phyloP scores from a whole-genome alignment of 2,329 filamentous ascomycete species.

The Calonectria pseudoreteaudii region DNA sequence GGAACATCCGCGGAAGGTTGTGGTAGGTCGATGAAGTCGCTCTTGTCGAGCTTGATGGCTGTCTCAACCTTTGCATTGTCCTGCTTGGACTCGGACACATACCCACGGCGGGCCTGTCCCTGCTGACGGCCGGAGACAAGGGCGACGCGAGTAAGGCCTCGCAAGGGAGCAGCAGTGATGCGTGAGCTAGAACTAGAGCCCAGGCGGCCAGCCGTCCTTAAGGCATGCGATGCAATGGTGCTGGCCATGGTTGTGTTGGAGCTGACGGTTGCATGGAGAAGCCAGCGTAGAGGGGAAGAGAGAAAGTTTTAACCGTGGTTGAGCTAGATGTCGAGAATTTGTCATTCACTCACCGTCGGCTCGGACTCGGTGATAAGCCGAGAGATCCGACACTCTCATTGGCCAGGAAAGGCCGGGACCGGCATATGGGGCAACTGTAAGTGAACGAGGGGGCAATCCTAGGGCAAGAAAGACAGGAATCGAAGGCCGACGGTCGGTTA shows the following conservation, averaged over 20 bases:
- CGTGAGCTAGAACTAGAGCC: constrained; percentile 57
- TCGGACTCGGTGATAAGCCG: constrained; percentile 53
- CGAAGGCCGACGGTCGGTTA: not conserved
- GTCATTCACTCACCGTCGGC: constrained; percentile 48
- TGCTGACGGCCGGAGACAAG: constrained; percentile 40
- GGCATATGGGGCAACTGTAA: constrained; percentile 26
- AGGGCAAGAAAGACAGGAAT: not conserved
- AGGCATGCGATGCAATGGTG: constrained; percentile 73
- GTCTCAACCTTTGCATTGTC: constrained; percentile 87
- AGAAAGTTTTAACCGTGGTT: constrained; percentile 39
- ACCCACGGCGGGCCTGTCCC: constrained; percentile 65
- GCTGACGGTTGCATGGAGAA: constrained; percentile 39
- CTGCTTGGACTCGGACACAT: constrained; percentile 86
- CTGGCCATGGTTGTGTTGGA: constrained; percentile 65
- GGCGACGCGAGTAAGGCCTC: constrained; percentile 45
- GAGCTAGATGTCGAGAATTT: constrained; percentile 47
- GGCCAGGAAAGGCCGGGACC: constrained; percentile 39
- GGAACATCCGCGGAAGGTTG: constrained; percentile 46
- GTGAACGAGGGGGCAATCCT: constrained; percentile 25
- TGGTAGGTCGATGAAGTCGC: constrained; percentile 75
- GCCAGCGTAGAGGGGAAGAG: constrained; percentile 34
- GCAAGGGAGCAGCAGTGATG: constrained; percentile 48
- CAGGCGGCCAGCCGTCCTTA: constrained; percentile 80
- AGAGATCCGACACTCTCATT: constrained; percentile 44
- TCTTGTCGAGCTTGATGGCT: constrained; percentile 87